Evolutionary conservation across 2,329 filamentous ascomycete species (phyloP), one percentile per base, ranked within the genome.

Genomic region (Talaromyces sp.): DNA sequence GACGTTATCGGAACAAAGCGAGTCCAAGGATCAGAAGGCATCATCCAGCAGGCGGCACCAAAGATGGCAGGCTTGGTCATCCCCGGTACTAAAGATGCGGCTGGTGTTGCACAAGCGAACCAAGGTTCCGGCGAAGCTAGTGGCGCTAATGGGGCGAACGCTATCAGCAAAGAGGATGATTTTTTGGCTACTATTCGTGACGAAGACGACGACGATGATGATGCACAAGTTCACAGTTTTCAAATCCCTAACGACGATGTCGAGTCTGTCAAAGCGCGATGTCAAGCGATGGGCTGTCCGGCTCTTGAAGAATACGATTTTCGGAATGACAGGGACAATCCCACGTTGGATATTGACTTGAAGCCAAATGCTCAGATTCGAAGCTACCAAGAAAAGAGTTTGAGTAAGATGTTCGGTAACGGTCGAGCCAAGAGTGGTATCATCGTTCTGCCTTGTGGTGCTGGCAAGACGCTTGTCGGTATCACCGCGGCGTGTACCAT

Each of bases 331-430:
- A 87, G 91, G 67, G 85, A 88, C 70, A 99, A 98, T 73, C 87
- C 94, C 0, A 97, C 92, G 60, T 82, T 99, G 40, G 93, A 98
- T 65, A 99, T 99, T 71, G 94, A 98, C 76, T 83, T 98, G 58
- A 91, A 91, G 71, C 93, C 94, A 0, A 89, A 89, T 65, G 94
- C 93, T 0, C 91, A 94, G 73, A 98, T 98, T 75, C 89, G 94
- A 75, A 89, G 86, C 81, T 99, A 99, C 72, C 95, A 99, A 76
- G 95, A 99, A 78, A 96, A 97, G 80, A 96, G 93, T 70, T 83
- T 99, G 10, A 96, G 92, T 81, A 99, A 99, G 78, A 99, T 99
- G 95, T 99, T 99, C 76, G 94, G 95, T 74, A 99, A 99, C 74
- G 94, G 94, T 59, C 90, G 95, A 78, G 95, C 95, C 15, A 95